Evolutionary conservation across 2,329 filamentous ascomycete genomes (phyloP), one percentile per base, ranked within the genome.

Genomic region (Talaromyces sp.): DNA sequence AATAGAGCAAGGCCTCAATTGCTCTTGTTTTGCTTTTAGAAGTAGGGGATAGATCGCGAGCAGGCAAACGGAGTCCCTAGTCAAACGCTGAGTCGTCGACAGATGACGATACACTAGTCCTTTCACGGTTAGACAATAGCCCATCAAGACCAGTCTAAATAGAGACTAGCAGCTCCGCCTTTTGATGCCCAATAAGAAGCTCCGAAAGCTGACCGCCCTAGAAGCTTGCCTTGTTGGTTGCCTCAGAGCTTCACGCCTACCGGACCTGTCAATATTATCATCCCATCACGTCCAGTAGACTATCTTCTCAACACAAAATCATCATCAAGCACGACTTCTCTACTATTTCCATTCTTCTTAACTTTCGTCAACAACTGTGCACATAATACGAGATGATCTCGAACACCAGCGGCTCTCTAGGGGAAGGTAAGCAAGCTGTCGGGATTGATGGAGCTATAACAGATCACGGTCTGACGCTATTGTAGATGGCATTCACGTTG

Each of bases 401-500:
- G 61, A 77, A 78, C 68, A 74, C 70, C 56, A 78, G 77, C 67
- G 80, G 80, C 62, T 76, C 79, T 77, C 75, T 82, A 22, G 79
- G 79, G 54, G 79, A 82, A 77, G 78, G 78, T 80, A 54, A 69
- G 56, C 37, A 59, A 56, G 73, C 63, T 67, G 68, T 67, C 37
- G 37, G 39, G 11, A 9, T 43, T 25, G 41, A 31, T 45, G 35
- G 31, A 62, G 58, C 63, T 65, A 52, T 39, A n/a, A 63, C 27
- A 22, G 25, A 50, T 31, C 15, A 43, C 49, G 11, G 56, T 33
- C 50, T 63, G n/a, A 47, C 17, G 37, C 27, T 61, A 5, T 67
- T 66, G 67, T 74, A 98, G 95, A 99, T 93, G 95, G 95, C 78
- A 98, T 99, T 78, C 95, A 99, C 80, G 86, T 99, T 73, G 95